These are phyloP conservation scores for Teratosphaeria viscida DNA, from an alignment of 2,329 filamentous ascomycete genomes.

Conservation along the genomic window DNA sequence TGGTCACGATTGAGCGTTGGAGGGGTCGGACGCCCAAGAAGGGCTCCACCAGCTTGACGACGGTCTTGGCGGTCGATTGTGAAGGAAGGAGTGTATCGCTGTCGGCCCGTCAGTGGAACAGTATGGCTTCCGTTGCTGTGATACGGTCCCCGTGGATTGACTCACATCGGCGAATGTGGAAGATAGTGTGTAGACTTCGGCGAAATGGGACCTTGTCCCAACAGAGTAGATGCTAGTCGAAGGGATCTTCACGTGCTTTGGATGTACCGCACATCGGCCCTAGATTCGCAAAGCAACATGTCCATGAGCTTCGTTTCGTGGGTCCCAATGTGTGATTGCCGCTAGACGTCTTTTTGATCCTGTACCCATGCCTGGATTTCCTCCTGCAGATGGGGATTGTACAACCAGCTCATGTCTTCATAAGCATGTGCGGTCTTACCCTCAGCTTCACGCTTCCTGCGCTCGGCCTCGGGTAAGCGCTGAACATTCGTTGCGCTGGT, in stretches of 20 bases:
- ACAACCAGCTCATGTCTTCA: constrained; percentile 15
- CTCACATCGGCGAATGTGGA: not conserved
- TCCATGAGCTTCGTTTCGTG: not conserved
- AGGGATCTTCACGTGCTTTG: not conserved
- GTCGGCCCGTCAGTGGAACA: not conserved
- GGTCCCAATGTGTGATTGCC: not conserved
- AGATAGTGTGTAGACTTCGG: not conserved
- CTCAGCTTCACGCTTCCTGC: constrained; percentile 9
- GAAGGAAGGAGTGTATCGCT: not conserved
- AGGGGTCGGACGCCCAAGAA: not conserved
- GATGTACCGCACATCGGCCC: not conserved
- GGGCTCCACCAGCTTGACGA: not conserved
- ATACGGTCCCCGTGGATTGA: not conserved
- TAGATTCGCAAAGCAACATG: not conserved
- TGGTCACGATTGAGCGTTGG: not conserved
- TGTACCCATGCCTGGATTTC: constrained; percentile 9
- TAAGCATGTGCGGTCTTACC: constrained; percentile 7
- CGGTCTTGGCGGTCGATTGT: not conserved
- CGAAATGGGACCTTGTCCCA: not conserved
- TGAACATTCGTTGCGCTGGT: constrained; percentile 11
- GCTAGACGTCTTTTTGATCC: not conserved
- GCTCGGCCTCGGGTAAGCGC: constrained; percentile 14
- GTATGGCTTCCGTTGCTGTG: not conserved
- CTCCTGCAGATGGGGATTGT: constrained; percentile 7
- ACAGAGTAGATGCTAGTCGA: not conserved